Evolutionary conservation across 139 green algal genomes (phyloP), one percentile per base, ranked within the genome.

Genomic region (Gonium pectorale): DNA sequence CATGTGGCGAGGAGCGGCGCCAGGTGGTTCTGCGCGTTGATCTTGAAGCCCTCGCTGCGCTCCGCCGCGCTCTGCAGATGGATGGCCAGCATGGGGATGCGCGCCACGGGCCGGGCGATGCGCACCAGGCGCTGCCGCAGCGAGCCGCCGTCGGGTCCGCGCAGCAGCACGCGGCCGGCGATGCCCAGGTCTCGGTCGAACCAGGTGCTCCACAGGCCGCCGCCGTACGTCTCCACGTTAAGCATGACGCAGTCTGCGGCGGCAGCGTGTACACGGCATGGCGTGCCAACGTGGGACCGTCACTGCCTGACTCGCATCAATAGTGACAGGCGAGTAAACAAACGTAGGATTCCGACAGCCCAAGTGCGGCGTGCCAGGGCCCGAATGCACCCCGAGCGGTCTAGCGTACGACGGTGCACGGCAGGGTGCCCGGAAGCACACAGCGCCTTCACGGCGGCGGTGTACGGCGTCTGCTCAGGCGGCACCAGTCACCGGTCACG

Each of bases 161-260:
- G 67, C 33, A 75, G 41, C 67, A 75, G 24, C 26, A 75, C 67
- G 27, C 88, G 67, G 35, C 94, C 95, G 22, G 97, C 97, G 15
- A 99, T 87, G 4, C 90, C 92, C 44, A 99, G 91, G 88, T 99
- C 97, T 0, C 97, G 92, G 86, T 99, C 97, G 88, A 99, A 99
- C 97, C 97, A 99, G 59, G 97, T 99, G 89, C 97, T 91, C 96
- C 96, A 98, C 37, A 99, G 90, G 31, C 97, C 96, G 22, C 97
- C 97, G 15, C 97, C 97, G 79, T 99, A 99, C 0, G 96, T 94
- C 90, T 99, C 95, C 41, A 96, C 89, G 62, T 96, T 96, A 5
- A 98, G 83, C 86, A 75, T 75, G 19, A 75, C 38, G 67, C 41
- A 56, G 40, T 75, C 67, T n/a, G n/a, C n/a, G n/a, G n/a, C n/a